A percentile compares a stretch with the other conserved stretches of the same genome.
Evolutionary conservation across 495 filamentous ascomycete genomes (phyloP).

Genomic region (Penicillium odoratum): DNA sequence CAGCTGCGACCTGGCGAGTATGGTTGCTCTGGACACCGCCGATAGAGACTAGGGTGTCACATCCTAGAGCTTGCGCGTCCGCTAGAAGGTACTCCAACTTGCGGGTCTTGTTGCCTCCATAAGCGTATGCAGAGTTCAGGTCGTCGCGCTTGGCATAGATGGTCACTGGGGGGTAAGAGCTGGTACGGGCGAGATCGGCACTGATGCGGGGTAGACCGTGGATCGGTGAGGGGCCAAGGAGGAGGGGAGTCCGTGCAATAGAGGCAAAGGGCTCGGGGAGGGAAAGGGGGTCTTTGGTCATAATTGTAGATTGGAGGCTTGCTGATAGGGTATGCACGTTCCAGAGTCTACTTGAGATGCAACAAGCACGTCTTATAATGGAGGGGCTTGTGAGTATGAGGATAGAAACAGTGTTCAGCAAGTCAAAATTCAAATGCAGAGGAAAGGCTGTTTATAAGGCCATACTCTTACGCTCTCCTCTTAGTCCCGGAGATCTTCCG

Average conservation of each 20-base stretch:
- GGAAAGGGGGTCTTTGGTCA: slow-evolving; percentile 13
- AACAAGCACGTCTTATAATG: no score
- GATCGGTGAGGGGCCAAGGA: slow-evolving; percentile 61
- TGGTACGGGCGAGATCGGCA: slow-evolving; percentile 49
- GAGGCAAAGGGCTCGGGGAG: slow-evolving; percentile 59
- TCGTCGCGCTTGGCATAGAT: slow-evolving; percentile 67
- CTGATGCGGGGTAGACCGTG: slow-evolving; percentile 59
- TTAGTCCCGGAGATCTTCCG: slow-evolving; percentile 9
- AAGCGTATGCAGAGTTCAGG: slow-evolving; percentile 61
- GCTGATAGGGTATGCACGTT: background rate
- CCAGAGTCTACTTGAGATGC: no score
- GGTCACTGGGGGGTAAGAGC: slow-evolving; percentile 29
- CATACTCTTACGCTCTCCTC: background rate
- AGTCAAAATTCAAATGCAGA: background rate
- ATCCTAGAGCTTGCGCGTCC: slow-evolving; percentile 53
- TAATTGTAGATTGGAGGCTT: background rate
- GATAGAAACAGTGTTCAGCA: background rate
- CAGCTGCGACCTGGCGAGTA: slow-evolving; percentile 62
- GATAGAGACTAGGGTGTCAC: slow-evolving; percentile 59
- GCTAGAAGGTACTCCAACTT: slow-evolving; percentile 65
- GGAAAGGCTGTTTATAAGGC: background rate
- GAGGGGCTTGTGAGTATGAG: background rate
- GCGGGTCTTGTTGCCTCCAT: slow-evolving; percentile 65
- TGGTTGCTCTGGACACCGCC: slow-evolving; percentile 69
- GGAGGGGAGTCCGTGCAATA: slow-evolving; percentile 54